Conservation (phyloP, 1,284 basidiomycete species). For the Ceratobasidium sp. region DNA sequence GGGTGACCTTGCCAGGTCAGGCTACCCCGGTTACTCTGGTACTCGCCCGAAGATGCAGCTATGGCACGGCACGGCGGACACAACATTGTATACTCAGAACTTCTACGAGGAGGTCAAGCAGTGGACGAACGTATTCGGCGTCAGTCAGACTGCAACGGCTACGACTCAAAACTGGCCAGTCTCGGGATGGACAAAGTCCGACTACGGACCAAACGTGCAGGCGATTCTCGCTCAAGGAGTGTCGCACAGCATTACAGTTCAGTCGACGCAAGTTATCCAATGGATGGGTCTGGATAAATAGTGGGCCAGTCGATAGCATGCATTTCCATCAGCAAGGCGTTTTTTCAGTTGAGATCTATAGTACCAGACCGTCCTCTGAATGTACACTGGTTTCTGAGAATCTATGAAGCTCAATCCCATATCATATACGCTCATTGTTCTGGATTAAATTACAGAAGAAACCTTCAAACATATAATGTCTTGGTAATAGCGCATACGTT, state of each 20-base stretch:
- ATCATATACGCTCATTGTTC: no score
- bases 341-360: no score
- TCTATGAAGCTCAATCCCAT: no score
- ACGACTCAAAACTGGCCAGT: conserved; percentile 60
- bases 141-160: conserved; percentile 59
- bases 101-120: conserved; percentile 67
- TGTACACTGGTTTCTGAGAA: no score
- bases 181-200: conserved; percentile 61
- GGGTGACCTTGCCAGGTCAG: conserved; percentile 63
- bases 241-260: conserved; percentile 63
- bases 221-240: conserved; percentile 63
- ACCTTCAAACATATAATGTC: no score
- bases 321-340: no score
- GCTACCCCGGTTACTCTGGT: conserved; percentile 68
- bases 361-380: no score
- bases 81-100: conserved; percentile 66
- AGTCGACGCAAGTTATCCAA: conserved; percentile 51
- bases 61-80: conserved; percentile 70
- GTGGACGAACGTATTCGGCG: conserved; percentile 65
- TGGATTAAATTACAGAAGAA: no score
- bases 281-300: conserved; percentile 43
- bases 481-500: no score
- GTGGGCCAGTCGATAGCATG: no score
- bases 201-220: conserved; percentile 64
- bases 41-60: conserved; percentile 66